Evolutionary conservation across 805 yeast genomes (phyloP).

Genomic region (Yarrowia sp.): DNA sequence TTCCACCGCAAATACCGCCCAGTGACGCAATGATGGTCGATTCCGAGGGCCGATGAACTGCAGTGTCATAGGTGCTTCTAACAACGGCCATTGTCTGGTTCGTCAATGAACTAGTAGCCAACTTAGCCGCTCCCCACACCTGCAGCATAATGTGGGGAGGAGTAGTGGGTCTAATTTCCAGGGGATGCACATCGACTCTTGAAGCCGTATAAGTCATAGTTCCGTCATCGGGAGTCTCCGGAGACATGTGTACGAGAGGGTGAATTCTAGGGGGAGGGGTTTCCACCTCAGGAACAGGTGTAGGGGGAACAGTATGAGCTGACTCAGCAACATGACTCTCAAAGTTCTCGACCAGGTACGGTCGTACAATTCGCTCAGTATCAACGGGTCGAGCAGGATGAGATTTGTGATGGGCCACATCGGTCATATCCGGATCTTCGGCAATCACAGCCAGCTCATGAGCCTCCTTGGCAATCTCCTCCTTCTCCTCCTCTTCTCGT

Average conservation of each 20-base stretch:
- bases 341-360: not conserved
- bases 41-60: not conserved
- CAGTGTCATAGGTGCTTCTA: constrained; percentile 5
- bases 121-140: not conserved
- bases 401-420: not conserved
- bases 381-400: not conserved
- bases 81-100: not conserved
- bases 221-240: not conserved
- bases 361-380: not conserved
- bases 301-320: not conserved
- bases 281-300: not conserved
- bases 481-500: constrained; percentile 3
- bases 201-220: not conserved
- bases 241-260: not conserved
- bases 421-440: not conserved
- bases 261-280: not conserved
- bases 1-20: not conserved
- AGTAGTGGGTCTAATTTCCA: not conserved
- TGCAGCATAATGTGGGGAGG: constrained; percentile 5
- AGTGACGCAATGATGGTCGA: constrained; percentile 10
- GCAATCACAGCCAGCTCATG: constrained; percentile 12
- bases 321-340: not conserved
- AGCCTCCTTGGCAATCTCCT: constrained; percentile 16
- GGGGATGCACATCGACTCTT: not conserved
- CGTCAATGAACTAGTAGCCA: not conserved